These are phyloP conservation scores for Aureobasidium pullulans DNA, from an alignment of 2,329 filamentous ascomycete species.

Conservation along the genomic window DNA sequence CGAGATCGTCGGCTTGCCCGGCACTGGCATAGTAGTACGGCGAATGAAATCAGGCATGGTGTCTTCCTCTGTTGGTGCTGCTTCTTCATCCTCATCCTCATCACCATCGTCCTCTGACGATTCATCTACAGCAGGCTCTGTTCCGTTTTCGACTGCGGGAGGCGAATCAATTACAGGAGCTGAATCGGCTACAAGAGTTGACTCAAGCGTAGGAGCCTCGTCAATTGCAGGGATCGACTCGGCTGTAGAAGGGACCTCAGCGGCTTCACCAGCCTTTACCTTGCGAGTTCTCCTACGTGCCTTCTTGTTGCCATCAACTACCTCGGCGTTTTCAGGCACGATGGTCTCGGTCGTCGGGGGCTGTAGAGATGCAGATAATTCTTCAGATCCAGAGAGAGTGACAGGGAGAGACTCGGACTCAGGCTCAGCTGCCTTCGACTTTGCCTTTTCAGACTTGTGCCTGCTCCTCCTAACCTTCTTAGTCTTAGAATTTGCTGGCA, in stretches of 20 bases:
- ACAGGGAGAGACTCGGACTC: no score
- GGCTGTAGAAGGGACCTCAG: no score
- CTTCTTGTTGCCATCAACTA: not conserved
- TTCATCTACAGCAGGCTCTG: not conserved
- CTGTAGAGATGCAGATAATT: no score
- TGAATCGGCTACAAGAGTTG: not conserved
- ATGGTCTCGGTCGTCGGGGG: no score
- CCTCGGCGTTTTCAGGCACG: not conserved
- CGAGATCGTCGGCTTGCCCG: constrained; percentile 4
- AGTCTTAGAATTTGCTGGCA: not conserved
- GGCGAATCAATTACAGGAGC: not conserved
- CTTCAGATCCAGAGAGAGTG: no score
- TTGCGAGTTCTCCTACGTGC: not conserved
- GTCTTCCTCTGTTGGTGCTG: not conserved
- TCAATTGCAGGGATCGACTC: no score
- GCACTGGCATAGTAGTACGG: not conserved
- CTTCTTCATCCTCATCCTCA: not conserved
- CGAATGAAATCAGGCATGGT: not conserved
- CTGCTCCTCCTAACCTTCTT: constrained; percentile 8
- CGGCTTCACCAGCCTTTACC: not conserved
- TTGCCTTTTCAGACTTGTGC: not conserved
- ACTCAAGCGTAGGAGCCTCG: no score
- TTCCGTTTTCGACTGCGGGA: not conserved
- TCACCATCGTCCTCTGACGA: not conserved
- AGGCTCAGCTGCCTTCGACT: not conserved